Evolutionary conservation across 2,329 filamentous ascomycete genomes (phyloP).

Genomic region (Penicillium janthinellum): DNA sequence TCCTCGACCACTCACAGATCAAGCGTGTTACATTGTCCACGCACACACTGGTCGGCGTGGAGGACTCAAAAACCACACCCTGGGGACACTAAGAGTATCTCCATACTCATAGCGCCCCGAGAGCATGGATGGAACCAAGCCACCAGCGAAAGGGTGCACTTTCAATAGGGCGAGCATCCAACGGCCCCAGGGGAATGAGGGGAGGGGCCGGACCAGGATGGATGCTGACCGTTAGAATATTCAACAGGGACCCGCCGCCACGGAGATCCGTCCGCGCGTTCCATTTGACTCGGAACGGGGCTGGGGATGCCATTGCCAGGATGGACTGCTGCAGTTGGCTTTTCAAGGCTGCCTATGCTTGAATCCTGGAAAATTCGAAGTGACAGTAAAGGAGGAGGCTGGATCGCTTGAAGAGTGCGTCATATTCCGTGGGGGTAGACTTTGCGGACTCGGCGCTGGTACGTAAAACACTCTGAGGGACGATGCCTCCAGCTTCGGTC

Average conservation of each 20-base stretch:
- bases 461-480: too few relatives aligned
- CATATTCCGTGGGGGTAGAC: neutral
- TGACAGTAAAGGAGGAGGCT: neutral
- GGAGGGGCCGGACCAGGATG: neutral
- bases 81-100: neutral
- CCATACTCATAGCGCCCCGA: neutral
- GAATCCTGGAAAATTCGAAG: neutral
- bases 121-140: neutral
- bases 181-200: neutral
- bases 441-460: neutral
- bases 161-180: neutral
- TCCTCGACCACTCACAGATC: neutral
- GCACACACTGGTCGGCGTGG: neutral
- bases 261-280: slow-evolving; percentile 8
- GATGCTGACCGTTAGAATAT: slow-evolving; percentile 6
- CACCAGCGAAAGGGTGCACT: neutral
- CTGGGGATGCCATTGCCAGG: neutral
- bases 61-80: neutral
- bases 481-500: neutral
- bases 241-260: slow-evolving; percentile 4
- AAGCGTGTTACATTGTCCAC: neutral
- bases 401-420: neutral
- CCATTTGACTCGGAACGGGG: neutral
- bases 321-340: neutral
- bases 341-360: neutral